Percentiles rank a stretch among this genome's conserved stretches.
Evolutionary conservation across 1,284 basidiomycete genomes (phyloP).

Genomic region (Takashimella tepidaria): DNA sequence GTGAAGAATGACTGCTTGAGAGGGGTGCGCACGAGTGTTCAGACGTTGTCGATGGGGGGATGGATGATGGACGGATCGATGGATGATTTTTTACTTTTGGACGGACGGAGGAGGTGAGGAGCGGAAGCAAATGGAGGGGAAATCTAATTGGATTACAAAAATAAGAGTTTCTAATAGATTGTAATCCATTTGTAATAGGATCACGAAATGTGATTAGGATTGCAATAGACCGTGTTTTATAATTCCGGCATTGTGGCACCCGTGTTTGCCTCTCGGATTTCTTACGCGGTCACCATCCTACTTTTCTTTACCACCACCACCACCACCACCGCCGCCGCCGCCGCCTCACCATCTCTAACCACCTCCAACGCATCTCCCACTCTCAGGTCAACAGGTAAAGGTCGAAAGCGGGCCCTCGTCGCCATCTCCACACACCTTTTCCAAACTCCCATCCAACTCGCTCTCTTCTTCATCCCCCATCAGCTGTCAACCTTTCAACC

Average conservation of each 20-base stretch:
- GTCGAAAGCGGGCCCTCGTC: background rate
- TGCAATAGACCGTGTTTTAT: background rate
- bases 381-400: too few species aligned
- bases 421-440: background rate
- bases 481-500: background rate
- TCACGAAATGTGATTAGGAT: too few species aligned
- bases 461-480: background rate
- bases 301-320: background rate
- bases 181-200: too few species aligned
- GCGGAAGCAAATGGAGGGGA: slow-evolving; percentile 1
- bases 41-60: background rate
- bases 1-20: slow-evolving; percentile 1
- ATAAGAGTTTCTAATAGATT: background rate
- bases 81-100: background rate
- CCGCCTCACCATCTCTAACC: background rate
- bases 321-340: background rate
- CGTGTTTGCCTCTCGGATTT: background rate
- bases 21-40: background rate
- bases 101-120: background rate
- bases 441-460: background rate
- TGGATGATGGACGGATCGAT: background rate
- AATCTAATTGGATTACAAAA: background rate
- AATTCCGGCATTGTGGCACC: slow-evolving; percentile 6
- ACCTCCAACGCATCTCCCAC: background rate
- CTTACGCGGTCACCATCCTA: background rate